Percentiles rank a stretch among this genome's conserved stretches.
Evolutionary conservation across 495 filamentous ascomycete species (phyloP).

Genomic region (Lasiosphaeris hirsuta): DNA sequence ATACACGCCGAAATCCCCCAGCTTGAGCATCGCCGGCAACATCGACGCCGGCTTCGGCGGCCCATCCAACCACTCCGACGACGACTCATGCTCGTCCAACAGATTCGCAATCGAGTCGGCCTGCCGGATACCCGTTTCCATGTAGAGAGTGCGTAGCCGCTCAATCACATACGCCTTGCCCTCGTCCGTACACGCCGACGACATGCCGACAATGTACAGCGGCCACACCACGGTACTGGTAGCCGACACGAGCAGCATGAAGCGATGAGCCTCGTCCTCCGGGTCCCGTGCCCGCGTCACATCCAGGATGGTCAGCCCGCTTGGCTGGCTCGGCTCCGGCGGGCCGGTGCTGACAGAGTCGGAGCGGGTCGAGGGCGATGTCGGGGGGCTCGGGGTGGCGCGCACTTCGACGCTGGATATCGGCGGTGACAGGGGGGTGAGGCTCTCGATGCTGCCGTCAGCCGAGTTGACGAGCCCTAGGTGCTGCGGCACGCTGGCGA

Average conservation of each 20-base stretch:
- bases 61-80: conserved; percentile 7
- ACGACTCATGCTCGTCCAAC: conserved; percentile 26
- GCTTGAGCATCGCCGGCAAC: neutral
- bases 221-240: conserved; percentile 38
- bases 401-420: conserved; percentile 34
- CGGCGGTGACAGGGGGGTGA: conserved; percentile 15
- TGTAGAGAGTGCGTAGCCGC: conserved; percentile 29
- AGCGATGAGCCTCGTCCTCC: conserved; percentile 30
- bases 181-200: conserved; percentile 28
- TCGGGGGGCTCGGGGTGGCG: conserved; percentile 27
- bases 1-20: neutral
- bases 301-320: conserved; percentile 32
- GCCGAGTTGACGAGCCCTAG: conserved; percentile 33
- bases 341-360: conserved; percentile 22
- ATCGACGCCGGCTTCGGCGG: conserved; percentile 1
- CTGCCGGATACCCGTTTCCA: conserved; percentile 35
- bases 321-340: conserved; percentile 3
- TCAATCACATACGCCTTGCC: conserved; percentile 30
- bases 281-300: conserved; percentile 20
- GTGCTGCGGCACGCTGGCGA: conserved; percentile 47
- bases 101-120: conserved; percentile 33
- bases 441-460: conserved; percentile 22
- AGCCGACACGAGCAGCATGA: conserved; percentile 35
- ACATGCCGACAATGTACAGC: conserved; percentile 38
- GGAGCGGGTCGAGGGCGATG: conserved; percentile 25